Base-by-base conservation (phyloP, 1,284 basidiomycete genomes). In the Puccinia polysora region DNA sequence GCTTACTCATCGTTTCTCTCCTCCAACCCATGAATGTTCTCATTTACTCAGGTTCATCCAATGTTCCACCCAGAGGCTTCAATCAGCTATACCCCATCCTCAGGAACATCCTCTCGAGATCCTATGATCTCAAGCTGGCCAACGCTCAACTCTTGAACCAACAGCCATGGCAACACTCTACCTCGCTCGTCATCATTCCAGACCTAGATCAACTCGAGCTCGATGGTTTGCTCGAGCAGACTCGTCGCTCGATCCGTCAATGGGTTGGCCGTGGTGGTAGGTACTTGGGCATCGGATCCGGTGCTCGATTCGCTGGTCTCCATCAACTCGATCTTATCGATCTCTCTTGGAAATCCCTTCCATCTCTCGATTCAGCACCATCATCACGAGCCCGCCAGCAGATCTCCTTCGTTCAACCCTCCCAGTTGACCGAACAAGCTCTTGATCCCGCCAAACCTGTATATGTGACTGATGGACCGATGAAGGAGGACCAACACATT, bases 91-190 rank as follows among this genome's bases (percentile, higher is more conserved):
- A 62, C n/a, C 18, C 23, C 36, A 40, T 8, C 23, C 50, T 71
- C 12, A 53, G n/a, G 18, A 59, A 52, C 36, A 14, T 71, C 32
- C 23, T 71, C 20, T 63, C 69, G 25, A 30, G 38, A 12, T 30
- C 56, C 6, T 71, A 71, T 55, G 69, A 71, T 63, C 36, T 71
- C n/a, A 62, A 62, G 34, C 47, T 71, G 20, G 59, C 59, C 28
- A 59, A 59, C 23, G 23, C 69, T 25, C 47, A 71, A 23, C 45
- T 71, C 7, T 14, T 71, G 0, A 62, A 53, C 59, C 18, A 71
- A 25, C 69, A 71, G 25, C 69, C 69, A 52, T 71, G 69, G 69
- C 45, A 30, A 47, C 38, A 63, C 49, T 40, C 34, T 43, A 63
- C 56, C 23, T 62, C 58, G 2, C 45, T 71, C n/a, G 20, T 71